Conservation (phyloP, 2,329 filamentous ascomycete species). For the Byssochlamys sp. region DNA sequence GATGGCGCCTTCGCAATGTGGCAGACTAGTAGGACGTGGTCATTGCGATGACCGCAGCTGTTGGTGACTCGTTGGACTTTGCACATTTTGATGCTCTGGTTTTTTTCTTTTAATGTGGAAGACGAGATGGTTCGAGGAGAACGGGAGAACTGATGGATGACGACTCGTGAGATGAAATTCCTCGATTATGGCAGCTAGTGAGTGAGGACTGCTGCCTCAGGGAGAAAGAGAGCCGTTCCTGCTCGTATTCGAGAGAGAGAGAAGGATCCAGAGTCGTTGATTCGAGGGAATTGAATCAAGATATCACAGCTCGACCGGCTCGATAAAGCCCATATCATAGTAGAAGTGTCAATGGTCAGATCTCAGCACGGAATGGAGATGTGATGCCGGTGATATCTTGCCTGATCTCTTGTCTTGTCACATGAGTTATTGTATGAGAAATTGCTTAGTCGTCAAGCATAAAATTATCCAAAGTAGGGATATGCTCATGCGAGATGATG, state of each 20-base stretch:
- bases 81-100: slow-evolving; percentile 9
- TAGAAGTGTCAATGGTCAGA: not conserved
- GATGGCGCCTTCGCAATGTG: not conserved
- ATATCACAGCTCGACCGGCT: not conserved
- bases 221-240: not conserved
- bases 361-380: not conserved
- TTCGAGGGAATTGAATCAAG: not conserved
- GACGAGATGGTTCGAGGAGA: not conserved
- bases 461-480: not conserved
- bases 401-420: not conserved
- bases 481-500: not conserved
- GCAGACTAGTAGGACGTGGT: slow-evolving; percentile 14
- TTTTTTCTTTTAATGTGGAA: not conserved
- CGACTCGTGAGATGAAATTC: not conserved
- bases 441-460: not conserved
- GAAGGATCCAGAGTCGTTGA: not conserved
- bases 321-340: not conserved
- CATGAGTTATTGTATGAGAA: not conserved
- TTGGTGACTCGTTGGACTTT: slow-evolving; percentile 14
- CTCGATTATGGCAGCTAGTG: not conserved
- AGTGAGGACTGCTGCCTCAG: not conserved
- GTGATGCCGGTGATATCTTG: not conserved
- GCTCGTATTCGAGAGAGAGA: not conserved
- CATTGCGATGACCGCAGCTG: slow-evolving; percentile 14
- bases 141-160: not conserved